Base-by-base conservation (phyloP, 1,139 yeast species). In the Lodderomyces oxycetoniae region DNA sequence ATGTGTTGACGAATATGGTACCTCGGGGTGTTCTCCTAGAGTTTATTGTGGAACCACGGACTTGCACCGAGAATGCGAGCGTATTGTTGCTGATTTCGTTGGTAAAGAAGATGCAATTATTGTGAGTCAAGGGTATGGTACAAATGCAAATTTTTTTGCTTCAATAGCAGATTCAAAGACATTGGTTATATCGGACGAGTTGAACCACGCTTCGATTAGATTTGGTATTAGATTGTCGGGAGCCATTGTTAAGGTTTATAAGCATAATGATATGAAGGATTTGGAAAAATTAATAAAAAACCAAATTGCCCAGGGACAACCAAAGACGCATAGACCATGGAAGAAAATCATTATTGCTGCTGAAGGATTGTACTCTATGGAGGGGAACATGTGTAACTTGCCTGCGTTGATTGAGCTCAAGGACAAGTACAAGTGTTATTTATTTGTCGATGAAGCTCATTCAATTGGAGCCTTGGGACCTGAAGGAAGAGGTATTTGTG, bases 391-490 rank as follows among this genome's bases (percentile, higher is more conserved):
- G 77, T 79, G 88, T 57, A 83, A 91, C 54, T 69, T 91, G 48
- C 96, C 97, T 8, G 73, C 62, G 42, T 57, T 91, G 34, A 70
- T 91, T 27, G 82, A 75, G 48, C 66, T 91, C 46, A 83, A 85
- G 50, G 75, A 86, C 34, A 85, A 84, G 57, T 91, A 93, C 66
- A 88, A 88, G 54, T 84, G 91, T 53, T 86, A 86, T 54, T 64
- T 91, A 39, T 91, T 85, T 54, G 85, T 93, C 42, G 99, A 91
- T 57, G 99, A 91, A 60, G 98, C 98, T 13, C 99, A 91, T 58
- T 89, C 97, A 3, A 83, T 93, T 52, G 99, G 99, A 52, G 98
- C 98, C 7, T 73, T 91, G 61, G 99, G 99, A 20, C 93, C 95
- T 27, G 62, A 64, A 33, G 98, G 98, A 33, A 78, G 86, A 52